These are phyloP conservation scores for Pleurotus salmoneostramineus DNA, from an alignment of 768 basidiomycete genomes.

Conservation along the genomic window DNA sequence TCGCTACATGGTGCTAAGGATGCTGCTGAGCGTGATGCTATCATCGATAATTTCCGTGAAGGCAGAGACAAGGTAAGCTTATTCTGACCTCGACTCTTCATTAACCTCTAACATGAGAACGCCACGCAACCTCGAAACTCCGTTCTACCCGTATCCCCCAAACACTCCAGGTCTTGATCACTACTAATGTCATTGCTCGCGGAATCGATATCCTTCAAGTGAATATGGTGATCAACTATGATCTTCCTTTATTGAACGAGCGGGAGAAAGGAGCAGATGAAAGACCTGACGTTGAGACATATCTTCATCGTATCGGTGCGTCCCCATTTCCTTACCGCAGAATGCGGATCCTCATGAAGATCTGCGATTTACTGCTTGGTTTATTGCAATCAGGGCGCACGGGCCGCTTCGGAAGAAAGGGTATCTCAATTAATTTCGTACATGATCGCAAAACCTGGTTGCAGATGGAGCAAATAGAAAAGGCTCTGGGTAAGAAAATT, in stretches of 20 bases:
- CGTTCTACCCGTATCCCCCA: neutral
- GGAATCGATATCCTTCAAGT: slow-evolving; percentile 99
- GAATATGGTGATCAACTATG: slow-evolving; percentile 99
- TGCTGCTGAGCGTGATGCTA: slow-evolving; percentile 80
- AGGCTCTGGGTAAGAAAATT: slow-evolving; percentile 72
- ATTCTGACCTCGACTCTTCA: neutral
- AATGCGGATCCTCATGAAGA: neutral
- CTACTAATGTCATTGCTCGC: slow-evolving; percentile 97
- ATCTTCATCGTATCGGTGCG: slow-evolving; percentile 95
- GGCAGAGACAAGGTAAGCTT: slow-evolving; percentile 83
- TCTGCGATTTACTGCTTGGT: neutral
- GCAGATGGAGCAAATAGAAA: slow-evolving; percentile 89
- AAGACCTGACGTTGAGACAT: slow-evolving; percentile 90
- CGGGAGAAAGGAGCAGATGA: slow-evolving; percentile 49
- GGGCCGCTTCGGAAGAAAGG: slow-evolving; percentile 95
- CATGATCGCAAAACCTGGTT: slow-evolving; percentile 84
- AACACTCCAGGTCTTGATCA: slow-evolving; percentile 67
- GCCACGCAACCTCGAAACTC: neutral
- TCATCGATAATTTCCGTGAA: slow-evolving; percentile 94
- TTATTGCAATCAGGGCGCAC: slow-evolving; percentile 69
- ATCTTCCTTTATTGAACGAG: slow-evolving; percentile 83
- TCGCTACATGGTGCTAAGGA: slow-evolving; percentile 96
- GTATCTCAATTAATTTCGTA: slow-evolving; percentile 96
- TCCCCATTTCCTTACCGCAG: neutral
- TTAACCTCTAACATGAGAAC: neutral